Evolutionary conservation across 345 rosid species (phyloP).

Genomic region (Populus davidiana): DNA sequence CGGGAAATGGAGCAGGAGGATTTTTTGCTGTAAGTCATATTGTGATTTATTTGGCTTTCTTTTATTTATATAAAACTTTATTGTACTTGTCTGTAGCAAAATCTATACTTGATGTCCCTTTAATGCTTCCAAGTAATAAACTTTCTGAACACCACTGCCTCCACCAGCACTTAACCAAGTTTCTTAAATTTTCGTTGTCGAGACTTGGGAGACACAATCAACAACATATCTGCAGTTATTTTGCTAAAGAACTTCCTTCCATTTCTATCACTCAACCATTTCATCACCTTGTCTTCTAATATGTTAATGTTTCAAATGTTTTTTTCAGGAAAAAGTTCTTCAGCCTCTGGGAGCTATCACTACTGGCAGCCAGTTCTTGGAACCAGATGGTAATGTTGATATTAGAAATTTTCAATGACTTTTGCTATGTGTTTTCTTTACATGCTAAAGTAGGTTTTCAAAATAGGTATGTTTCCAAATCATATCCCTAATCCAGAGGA

Average conservation of each 20-base stretch:
- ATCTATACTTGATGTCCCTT: background rate
- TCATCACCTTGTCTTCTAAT: background rate
- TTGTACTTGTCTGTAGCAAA: background rate
- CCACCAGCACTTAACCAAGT: background rate
- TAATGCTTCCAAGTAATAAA: background rate
- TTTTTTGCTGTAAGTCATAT: slow-evolving; percentile 79
- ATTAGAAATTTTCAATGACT: slow-evolving; percentile 4
- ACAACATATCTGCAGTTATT: background rate
- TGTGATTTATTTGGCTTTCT: background rate
- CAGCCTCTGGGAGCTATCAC: slow-evolving; percentile 92
- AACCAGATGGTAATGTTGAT: slow-evolving; percentile 75
- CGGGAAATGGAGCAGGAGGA: slow-evolving; percentile 99
- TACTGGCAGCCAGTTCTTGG: slow-evolving; percentile 93
- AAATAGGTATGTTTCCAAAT: slow-evolving; percentile 85
- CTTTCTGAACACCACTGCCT: background rate
- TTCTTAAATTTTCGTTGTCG: background rate
- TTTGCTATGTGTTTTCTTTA: slow-evolving; percentile 8
- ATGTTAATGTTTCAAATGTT: background rate
- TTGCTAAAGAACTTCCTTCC: background rate
- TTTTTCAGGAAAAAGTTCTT: slow-evolving; percentile 79
- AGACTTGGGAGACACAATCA: background rate
- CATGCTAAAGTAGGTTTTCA: slow-evolving; percentile 9
- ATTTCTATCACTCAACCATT: background rate
- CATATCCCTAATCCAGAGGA: slow-evolving; percentile 99
- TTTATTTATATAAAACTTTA: background rate